phyloP scores from a whole-genome alignment of 2,329 filamentous ascomycete species.

The Lecanicillium sp. region DNA sequence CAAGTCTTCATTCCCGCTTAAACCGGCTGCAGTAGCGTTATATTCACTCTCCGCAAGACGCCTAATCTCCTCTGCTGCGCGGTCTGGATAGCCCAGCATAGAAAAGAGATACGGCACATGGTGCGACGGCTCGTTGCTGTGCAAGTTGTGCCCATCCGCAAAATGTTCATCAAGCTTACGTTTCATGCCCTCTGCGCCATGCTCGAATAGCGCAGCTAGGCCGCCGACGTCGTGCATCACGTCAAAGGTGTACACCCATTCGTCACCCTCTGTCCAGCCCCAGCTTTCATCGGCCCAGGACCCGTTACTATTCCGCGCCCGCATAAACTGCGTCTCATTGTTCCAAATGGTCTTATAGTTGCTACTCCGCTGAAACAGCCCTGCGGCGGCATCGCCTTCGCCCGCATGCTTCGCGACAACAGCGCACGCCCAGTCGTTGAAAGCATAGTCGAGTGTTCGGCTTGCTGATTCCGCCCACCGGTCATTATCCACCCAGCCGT shows the following conservation, averaged over 20 bases:
- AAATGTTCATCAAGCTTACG: conserved; percentile 36
- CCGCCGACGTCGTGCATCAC: conserved; percentile 36
- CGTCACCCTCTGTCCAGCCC: conserved; percentile 41
- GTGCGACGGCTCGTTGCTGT: conserved; percentile 39
- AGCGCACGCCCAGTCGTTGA: conserved; percentile 35
- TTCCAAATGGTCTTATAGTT: conserved; percentile 36
- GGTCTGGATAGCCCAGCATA: conserved; percentile 28
- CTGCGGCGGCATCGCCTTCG: conserved; percentile 19
- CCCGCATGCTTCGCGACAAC: conserved; percentile 29
- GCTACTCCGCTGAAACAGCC: conserved; percentile 25
- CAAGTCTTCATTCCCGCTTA: conserved; percentile 39
- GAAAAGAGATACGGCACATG: conserved; percentile 39
- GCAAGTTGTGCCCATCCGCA: conserved; percentile 34
- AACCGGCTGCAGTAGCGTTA: conserved; percentile 34
- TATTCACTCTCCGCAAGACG: conserved; percentile 30
- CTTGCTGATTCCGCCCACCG: conserved; percentile 37
- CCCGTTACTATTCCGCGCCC: conserved; percentile 36
- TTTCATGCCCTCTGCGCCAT: conserved; percentile 26
- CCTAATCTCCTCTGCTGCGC: conserved; percentile 29
- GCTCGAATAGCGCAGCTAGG: conserved; percentile 30
- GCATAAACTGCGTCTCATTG: conserved; percentile 34
- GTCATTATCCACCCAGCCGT: conserved; percentile 39
- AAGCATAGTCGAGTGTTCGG: conserved; percentile 38
- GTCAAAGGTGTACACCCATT: conserved; percentile 42
- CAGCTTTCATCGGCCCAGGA: conserved; percentile 32